These are phyloP conservation scores for Scheffersomyces quercinus DNA, from an alignment of 1,139 yeast species.

Conservation along the genomic window DNA sequence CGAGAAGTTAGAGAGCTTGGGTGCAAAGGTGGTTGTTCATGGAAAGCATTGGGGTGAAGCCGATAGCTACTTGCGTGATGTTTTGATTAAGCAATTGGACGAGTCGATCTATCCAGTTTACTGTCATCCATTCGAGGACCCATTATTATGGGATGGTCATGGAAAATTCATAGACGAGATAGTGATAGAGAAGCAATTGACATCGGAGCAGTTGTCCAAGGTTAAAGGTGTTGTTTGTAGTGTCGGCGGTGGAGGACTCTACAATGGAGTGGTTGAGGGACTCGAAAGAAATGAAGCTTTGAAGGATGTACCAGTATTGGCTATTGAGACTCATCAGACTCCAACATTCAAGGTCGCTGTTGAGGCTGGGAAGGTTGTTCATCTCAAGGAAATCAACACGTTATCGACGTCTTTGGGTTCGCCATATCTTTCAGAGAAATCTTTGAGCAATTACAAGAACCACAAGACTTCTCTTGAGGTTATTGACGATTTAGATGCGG, in stretches of 20 bases:
- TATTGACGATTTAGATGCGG: conserved; percentile 39
- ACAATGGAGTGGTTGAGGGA: conserved; percentile 39
- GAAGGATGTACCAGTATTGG: conserved; percentile 25
- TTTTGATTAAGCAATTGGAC: conserved; percentile 18
- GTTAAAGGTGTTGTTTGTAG: conserved; percentile 41
- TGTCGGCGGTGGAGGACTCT: conserved; percentile 47
- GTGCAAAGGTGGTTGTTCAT: conserved; percentile 30
- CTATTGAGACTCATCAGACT: conserved; percentile 41
- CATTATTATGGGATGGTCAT: conserved; percentile 43
- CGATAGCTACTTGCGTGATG: conserved; percentile 26
- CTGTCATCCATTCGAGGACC: conserved; percentile 45
- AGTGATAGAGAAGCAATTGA: conserved; percentile 17
- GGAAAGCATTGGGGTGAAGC: conserved; percentile 43
- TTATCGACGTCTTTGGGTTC: conserved; percentile 44
- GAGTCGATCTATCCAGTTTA: conserved; percentile 27
- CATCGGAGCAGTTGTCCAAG: conserved; percentile 15
- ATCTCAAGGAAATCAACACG: conserved; percentile 30
- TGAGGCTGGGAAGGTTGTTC: conserved; percentile 27
- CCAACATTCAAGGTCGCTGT: conserved; percentile 38
- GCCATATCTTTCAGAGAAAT: conserved; percentile 33
- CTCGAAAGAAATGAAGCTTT: conserved; percentile 19
- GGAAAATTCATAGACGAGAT: conserved; percentile 36
- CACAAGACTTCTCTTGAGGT: conserved; percentile 19
- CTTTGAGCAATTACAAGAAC: conserved; percentile 28
- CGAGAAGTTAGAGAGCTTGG: conserved; percentile 23